Evolutionary conservation across 495 filamentous ascomycete species (phyloP), one percentile per base, ranked within the genome.

Genomic region (Penicillium mononematosum): DNA sequence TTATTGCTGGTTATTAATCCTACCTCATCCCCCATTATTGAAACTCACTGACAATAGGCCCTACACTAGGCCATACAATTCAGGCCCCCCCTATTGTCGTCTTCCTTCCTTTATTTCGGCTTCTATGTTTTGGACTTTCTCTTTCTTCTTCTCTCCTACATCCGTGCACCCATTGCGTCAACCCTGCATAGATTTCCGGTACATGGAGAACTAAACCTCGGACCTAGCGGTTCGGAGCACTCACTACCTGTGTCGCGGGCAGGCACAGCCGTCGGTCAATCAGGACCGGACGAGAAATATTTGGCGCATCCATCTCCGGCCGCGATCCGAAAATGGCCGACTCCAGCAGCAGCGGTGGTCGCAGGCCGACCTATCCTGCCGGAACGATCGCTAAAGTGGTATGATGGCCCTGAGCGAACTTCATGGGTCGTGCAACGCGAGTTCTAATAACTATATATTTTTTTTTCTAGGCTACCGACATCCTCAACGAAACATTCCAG

Each of bases 401-500:
- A 71, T 58, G 72, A 68, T 38, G 29, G 34, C 51, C 45, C 6
- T 11, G 27, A 29, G 16, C 5, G 17, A 29, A 43, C 34, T 50
- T 19, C 9, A n/a, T 5, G 11, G 24, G 36, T 19, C 17, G 19
- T 49, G n/a, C 14, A 31, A 11, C 45, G 25, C 44, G 41, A 25
- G n/a, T 44, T 50, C 29, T 60, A 51, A 65, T 43, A 34, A 34
- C 59, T 25, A 8, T 27, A 27, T 8, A 2, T 27, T 8, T 50
- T 56, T 53, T 27, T 20, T 10, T 29, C 22, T 48, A 79, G 76
- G 73, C 76, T 16, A 72, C 75, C 45, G 81, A 76, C 14, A 80
- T 89, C 25, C 70, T 89, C 47, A 85, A 90, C 57, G 85, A 87
- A 62, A 72, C 86, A 17, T 75, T 89, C 59, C 85, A 88, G 72